These are phyloP conservation scores for Russula sp. DNA, from an alignment of 768 basidiomycete species.

Conservation along the genomic window DNA sequence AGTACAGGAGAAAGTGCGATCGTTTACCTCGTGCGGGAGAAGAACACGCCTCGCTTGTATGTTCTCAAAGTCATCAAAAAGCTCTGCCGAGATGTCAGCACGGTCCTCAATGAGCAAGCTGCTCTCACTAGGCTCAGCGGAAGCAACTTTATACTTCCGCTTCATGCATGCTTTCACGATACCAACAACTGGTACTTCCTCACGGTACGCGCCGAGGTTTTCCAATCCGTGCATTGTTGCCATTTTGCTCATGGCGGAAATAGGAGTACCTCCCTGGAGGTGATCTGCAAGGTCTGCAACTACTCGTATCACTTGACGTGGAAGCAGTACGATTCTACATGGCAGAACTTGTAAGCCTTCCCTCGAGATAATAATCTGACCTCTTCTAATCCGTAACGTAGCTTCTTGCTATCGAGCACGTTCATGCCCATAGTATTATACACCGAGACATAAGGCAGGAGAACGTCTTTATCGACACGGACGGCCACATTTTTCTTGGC, in stretches of 20 bases:
- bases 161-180: conserved; percentile 26
- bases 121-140: conserved; percentile 14
- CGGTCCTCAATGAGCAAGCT: conserved; percentile 14
- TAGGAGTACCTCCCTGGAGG: conserved; percentile 27
- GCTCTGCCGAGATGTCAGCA: no score
- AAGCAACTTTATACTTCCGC: conserved; percentile 18
- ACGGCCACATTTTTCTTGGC: conserved; percentile 84
- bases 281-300: conserved; percentile 3
- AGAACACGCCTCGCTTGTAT: conserved; percentile 15
- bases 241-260: not conserved
- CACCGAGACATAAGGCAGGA: conserved; percentile 99
- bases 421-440: conserved; percentile 95
- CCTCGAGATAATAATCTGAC: not conserved
- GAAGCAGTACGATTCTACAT: conserved; percentile 23
- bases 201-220: not conserved
- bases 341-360: conserved; percentile 24
- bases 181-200: conserved; percentile 21
- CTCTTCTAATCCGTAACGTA: not conserved
- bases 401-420: conserved; percentile 37
- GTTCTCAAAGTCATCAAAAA: conserved; percentile 26
- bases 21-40: conserved; percentile 26
- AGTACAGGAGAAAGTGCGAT: conserved; percentile 19
- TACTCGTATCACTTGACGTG: not conserved
- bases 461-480: conserved; percentile 86
- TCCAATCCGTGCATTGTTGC: no score